Percentiles rank a stretch among this genome's conserved stretches.
phyloP scores from a whole-genome alignment of 2,329 filamentous ascomycete species.

The Colletotrichum navitas region DNA sequence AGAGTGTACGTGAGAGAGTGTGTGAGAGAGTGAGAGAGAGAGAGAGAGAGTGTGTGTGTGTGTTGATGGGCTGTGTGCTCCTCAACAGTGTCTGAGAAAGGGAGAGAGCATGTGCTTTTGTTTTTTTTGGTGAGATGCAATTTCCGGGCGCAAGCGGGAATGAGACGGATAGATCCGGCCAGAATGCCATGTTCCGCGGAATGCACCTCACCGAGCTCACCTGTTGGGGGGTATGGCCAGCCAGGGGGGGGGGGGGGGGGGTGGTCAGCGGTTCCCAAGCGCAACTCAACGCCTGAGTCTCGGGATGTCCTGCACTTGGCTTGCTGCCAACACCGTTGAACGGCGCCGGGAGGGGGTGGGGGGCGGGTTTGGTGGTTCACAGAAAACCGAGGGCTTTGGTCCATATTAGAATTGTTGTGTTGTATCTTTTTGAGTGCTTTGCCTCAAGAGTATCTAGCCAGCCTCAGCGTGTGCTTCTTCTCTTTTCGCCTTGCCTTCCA shows the following conservation, averaged over 20 bases:
- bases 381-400: neutral
- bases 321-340: slow-evolving; percentile 4
- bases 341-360: neutral
- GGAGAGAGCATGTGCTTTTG: neutral
- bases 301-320: neutral
- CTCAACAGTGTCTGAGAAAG: slow-evolving; percentile 32
- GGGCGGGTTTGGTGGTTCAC: neutral
- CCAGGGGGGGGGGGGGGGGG: no score
- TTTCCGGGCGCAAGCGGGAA: neutral
- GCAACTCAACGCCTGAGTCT: slow-evolving; percentile 9
- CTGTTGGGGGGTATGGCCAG: neutral
- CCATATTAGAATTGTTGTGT: neutral
- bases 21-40: no score
- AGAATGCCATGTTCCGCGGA: neutral
- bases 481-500: no score
- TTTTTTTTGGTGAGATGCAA: slow-evolving; percentile 16
- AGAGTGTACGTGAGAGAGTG: neutral
- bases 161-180: neutral
- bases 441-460: slow-evolving; percentile 1
- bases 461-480: neutral
- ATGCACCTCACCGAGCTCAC: slow-evolving; percentile 9
- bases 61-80: slow-evolving; percentile 5
- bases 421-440: neutral
- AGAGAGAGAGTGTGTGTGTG: neutral
- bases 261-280: neutral